Evolutionary conservation across 768 basidiomycete species (phyloP).

Genomic region (Phaffia australis): DNA sequence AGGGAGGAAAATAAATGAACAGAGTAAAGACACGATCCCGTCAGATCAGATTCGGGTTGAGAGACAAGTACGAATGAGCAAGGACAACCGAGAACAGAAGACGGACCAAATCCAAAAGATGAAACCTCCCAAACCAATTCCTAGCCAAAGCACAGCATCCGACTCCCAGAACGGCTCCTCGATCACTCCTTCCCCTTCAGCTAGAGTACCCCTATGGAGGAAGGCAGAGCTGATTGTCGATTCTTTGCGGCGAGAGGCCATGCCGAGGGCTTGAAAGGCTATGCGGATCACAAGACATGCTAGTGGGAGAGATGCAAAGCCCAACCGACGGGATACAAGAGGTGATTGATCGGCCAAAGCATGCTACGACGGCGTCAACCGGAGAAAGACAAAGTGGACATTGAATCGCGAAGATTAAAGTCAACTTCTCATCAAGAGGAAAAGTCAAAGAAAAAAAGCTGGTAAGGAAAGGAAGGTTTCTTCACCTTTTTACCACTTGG

Average conservation of each 20-base stretch:
- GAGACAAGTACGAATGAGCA: background rate
- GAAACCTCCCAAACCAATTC: conserved; percentile 30
- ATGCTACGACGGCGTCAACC: conserved; percentile 45
- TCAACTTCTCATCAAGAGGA: too few relatives aligned
- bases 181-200: conserved; percentile 14
- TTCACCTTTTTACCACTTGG: conserved; percentile 55
- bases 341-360: conserved; percentile 92
- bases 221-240: conserved; percentile 29
- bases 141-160: conserved; percentile 46
- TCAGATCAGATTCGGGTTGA: conserved; percentile 31
- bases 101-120: conserved; percentile 68
- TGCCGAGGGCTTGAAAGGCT: conserved; percentile 39
- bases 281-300: conserved; percentile 55
- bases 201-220: conserved; percentile 24
- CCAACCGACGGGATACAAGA: conserved; percentile 80
- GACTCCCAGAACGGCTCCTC: conserved; percentile 28
- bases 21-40: too few relatives aligned
- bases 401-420: too few relatives aligned
- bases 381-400: background rate
- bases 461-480: conserved; percentile 3
- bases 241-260: conserved; percentile 29
- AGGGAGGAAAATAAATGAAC: background rate
- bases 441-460: background rate
- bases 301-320: conserved; percentile 84
- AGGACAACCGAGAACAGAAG: conserved; percentile 20